These are phyloP conservation scores for Aureobasidium sp. DNA, from an alignment of 2,329 filamentous ascomycete species.

Conservation along the genomic window DNA sequence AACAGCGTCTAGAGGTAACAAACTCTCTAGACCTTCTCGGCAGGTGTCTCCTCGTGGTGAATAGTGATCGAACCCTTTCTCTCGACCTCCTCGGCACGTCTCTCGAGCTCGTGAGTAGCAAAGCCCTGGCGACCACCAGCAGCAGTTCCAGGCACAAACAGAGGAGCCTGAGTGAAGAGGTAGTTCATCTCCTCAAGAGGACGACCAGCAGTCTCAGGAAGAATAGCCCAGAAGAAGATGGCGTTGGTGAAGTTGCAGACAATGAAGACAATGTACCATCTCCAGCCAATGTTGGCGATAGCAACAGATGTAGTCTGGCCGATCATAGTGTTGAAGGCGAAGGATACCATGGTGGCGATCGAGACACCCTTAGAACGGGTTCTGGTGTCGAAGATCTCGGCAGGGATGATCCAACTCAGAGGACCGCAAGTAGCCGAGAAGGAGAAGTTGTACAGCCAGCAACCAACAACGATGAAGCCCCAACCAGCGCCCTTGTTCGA, in stretches of 20 bases:
- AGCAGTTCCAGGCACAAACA: slow-evolving; percentile 53
- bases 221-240: slow-evolving; percentile 59
- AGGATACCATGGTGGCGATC: slow-evolving; percentile 62
- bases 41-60: slow-evolving; percentile 11
- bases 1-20: not conserved
- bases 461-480: slow-evolving; percentile 68
- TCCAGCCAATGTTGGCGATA: slow-evolving; percentile 48
- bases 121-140: slow-evolving; percentile 44
- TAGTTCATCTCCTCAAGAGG: slow-evolving; percentile 53
- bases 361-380: slow-evolving; percentile 69
- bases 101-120: slow-evolving; percentile 51
- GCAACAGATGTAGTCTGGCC: slow-evolving; percentile 60
- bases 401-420: slow-evolving; percentile 51
- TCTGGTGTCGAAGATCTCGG: slow-evolving; percentile 71
- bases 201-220: slow-evolving; percentile 59
- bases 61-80: slow-evolving; percentile 14
- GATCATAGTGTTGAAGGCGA: slow-evolving; percentile 72
- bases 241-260: slow-evolving; percentile 64
- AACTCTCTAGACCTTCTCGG: not conserved
- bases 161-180: slow-evolving; percentile 57
- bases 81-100: slow-evolving; percentile 50
- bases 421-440: slow-evolving; percentile 67
- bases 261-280: slow-evolving; percentile 57
- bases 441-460: slow-evolving; percentile 74
- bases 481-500: slow-evolving; percentile 51